Conservation (phyloP, 1,284 basidiomycete genomes). For the Sporisorium exsertum region DNA sequence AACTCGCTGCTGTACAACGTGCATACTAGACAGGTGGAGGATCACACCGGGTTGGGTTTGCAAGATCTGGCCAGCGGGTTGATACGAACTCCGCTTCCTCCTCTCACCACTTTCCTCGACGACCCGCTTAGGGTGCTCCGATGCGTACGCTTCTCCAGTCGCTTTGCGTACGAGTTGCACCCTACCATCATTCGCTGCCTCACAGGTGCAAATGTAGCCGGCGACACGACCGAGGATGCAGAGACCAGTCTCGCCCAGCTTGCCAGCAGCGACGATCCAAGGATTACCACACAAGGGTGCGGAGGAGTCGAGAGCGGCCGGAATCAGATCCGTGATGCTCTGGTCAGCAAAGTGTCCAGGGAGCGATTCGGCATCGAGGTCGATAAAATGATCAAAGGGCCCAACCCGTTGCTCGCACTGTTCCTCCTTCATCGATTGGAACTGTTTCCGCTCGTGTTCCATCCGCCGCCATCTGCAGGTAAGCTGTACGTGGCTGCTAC, state of each 20-base stretch:
- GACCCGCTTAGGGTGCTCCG: constrained; percentile 93
- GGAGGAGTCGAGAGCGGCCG: constrained; percentile 35
- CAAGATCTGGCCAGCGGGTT: constrained; percentile 82
- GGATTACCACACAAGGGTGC: constrained; percentile 14
- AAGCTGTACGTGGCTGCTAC: constrained; percentile 12
- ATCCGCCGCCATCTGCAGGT: constrained; percentile 44
- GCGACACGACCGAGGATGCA: constrained; percentile 5
- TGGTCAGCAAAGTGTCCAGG: constrained; percentile 64
- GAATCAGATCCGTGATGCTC: constrained; percentile 72
- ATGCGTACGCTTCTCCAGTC: constrained; percentile 89
- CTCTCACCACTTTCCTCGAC: constrained; percentile 88
- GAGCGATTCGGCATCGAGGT: constrained; percentile 69
- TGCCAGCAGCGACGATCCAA: constrained; percentile 37
- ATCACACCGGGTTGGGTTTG: constrained; percentile 84
- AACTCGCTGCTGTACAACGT: constrained; percentile 98
- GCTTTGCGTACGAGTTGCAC: constrained; percentile 87
- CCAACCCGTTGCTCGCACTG: constrained; percentile 58
- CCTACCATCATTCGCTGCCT: constrained; percentile 73
- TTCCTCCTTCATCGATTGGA: constrained; percentile 54
- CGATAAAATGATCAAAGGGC: constrained; percentile 69
- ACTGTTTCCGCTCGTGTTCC: constrained; percentile 62
- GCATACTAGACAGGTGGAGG: constrained; percentile 87
- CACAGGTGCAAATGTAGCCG: constrained; percentile 18
- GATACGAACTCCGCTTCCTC: constrained; percentile 89
- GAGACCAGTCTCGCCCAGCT: constrained; percentile 13